Conservation (phyloP, 495 filamentous ascomycete species). For the Parachaetomium inaequale region DNA sequence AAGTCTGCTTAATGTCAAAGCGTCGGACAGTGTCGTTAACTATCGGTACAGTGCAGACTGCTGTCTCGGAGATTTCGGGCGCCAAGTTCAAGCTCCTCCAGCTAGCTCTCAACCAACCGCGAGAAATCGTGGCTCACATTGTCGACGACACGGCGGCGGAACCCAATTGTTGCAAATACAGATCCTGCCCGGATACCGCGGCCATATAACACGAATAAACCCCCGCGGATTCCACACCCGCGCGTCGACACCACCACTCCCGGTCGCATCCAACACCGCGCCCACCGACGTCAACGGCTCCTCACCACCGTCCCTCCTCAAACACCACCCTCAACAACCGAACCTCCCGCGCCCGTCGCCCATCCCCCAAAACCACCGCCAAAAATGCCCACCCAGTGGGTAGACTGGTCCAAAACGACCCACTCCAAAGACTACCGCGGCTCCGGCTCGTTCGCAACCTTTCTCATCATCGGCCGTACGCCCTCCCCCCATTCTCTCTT, state of each 20-base stretch:
- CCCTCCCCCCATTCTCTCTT: not conserved
- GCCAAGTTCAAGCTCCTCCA: not conserved
- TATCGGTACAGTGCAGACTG: not conserved
- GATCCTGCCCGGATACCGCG: not conserved
- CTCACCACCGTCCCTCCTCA: not conserved
- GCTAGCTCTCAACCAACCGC: not conserved
- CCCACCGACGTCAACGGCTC: constrained; percentile 3
- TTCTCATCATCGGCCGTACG: constrained; percentile 92
- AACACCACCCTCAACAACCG: not conserved
- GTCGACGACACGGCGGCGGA: not conserved
- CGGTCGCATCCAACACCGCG: not conserved
- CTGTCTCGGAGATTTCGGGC: not conserved
- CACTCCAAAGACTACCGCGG: constrained; percentile 48
- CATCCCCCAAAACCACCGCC: not conserved
- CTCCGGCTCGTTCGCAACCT: constrained; percentile 73
- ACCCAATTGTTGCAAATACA: not conserved
- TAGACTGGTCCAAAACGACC: constrained; percentile 50
- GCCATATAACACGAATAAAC: not conserved
- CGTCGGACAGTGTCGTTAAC: not conserved
- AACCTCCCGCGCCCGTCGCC: constrained; percentile 4
- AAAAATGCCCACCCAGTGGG: constrained; percentile 36
- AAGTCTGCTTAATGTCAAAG: too few relatives aligned
- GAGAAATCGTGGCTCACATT: not conserved
- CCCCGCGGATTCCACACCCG: not conserved
- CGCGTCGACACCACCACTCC: not conserved